These are phyloP conservation scores for Verticillium tricorpus DNA, from an alignment of 2,329 filamentous ascomycete species.

Conservation along the genomic window DNA sequence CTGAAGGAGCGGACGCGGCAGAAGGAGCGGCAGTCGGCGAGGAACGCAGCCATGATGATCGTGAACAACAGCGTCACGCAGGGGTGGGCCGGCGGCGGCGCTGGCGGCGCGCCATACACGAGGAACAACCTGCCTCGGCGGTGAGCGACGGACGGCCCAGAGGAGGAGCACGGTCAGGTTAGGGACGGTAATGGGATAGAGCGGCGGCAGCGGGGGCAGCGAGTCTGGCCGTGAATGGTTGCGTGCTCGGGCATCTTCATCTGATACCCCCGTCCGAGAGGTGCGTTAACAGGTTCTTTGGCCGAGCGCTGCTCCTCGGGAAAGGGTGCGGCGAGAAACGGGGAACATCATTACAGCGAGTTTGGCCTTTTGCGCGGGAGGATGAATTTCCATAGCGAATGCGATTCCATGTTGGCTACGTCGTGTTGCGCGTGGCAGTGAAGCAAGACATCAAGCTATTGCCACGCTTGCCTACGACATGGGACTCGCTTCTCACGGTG, in stretches of 20 bases:
- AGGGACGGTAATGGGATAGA: not conserved
- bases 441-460: too few species aligned
- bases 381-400: not conserved
- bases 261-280: not conserved
- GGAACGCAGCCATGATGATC: slow-evolving; percentile 88
- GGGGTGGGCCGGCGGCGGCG: slow-evolving; percentile 43
- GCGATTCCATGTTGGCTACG: not conserved
- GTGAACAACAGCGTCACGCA: slow-evolving; percentile 80
- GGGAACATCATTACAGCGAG: not conserved
- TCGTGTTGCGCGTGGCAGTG: too few species aligned
- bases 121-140: slow-evolving; percentile 43
- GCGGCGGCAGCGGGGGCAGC: not conserved
- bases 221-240: not conserved
- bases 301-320: not conserved
- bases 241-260: not conserved
- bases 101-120: slow-evolving; percentile 30
- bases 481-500: too few species aligned
- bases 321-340: not conserved
- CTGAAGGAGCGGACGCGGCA: slow-evolving; percentile 87
- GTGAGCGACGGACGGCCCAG: slow-evolving; percentile 16
- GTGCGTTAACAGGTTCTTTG: not conserved
- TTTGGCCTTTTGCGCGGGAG: not conserved
- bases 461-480: not conserved
- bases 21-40: slow-evolving; percentile 86
- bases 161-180: not conserved